phyloP scores from a whole-genome alignment of 495 filamentous ascomycete species.

The Cercophora scortea region DNA sequence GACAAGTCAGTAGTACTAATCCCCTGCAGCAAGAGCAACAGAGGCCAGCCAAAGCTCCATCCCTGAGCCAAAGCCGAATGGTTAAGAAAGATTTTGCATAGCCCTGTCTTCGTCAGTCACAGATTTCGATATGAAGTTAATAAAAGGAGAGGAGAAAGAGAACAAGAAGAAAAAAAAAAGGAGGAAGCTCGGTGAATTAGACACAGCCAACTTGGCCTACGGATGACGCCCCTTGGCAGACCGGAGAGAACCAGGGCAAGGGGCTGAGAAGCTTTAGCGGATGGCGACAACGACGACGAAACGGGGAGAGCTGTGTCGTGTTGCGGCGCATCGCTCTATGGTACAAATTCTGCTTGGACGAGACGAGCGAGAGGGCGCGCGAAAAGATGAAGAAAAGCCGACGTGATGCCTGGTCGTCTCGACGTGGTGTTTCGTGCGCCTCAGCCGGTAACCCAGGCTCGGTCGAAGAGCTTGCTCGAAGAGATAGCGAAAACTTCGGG shows the following conservation, averaged over 20 bases:
- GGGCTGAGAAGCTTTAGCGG: neutral
- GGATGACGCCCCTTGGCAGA: neutral
- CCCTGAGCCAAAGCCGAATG: no score
- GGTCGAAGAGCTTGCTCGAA: no score
- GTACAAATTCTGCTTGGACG: conserved; percentile 1
- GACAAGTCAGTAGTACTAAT: no score
- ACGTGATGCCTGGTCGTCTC: no score
- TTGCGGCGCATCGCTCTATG: conserved; percentile 3
- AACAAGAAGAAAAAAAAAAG: conserved; percentile 7
- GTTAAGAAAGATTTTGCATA: no score
- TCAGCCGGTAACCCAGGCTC: no score
- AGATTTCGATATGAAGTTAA: neutral
- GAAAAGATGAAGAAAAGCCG: neutral
- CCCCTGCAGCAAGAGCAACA: no score
- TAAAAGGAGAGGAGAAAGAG: neutral
- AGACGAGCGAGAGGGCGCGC: neutral
- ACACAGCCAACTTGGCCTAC: conserved; percentile 10
- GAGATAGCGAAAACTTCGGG: no score
- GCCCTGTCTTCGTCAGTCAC: conserved; percentile 6
- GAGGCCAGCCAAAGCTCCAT: no score
- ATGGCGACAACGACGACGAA: neutral
- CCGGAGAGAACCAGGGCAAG: neutral
- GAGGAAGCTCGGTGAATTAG: conserved; percentile 5
- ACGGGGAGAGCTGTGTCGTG: neutral
- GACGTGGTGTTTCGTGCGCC: no score